These are phyloP conservation scores for Hyphopichia pseudoburtonii DNA, from an alignment of 1,139 yeast species.

Conservation along the genomic window DNA sequence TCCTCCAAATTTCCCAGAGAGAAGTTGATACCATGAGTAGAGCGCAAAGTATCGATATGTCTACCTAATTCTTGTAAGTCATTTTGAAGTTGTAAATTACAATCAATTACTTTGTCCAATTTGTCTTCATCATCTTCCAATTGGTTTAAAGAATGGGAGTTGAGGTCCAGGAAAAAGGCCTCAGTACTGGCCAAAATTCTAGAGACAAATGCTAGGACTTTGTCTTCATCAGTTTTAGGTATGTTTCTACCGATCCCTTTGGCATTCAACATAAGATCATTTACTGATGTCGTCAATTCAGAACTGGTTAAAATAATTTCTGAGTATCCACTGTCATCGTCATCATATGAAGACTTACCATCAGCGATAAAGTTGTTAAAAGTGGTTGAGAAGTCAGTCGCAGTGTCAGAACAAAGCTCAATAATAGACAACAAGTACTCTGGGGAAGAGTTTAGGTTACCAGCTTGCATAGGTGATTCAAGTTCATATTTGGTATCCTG, in stretches of 20 bases:
- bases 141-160: conserved; percentile 50
- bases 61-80: conserved; percentile 59
- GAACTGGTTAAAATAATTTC: conserved; percentile 66
- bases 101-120: conserved; percentile 73
- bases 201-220: conserved; percentile 49
- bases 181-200: conserved; percentile 63
- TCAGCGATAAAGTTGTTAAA: conserved; percentile 80
- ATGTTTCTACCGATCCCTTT: conserved; percentile 67
- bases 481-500: conserved; percentile 75
- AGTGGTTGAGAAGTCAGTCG: conserved; percentile 78
- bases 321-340: conserved; percentile 59
- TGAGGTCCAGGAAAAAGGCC: conserved; percentile 59
- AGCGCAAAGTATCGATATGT: conserved; percentile 56
- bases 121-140: conserved; percentile 63
- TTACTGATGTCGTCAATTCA: conserved; percentile 61
- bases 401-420: conserved; percentile 69
- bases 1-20: conserved; percentile 62
- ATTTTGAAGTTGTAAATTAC: conserved; percentile 74
- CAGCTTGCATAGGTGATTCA: conserved; percentile 80
- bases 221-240: conserved; percentile 55
- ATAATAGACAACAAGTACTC: conserved; percentile 66
- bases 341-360: conserved; percentile 55
- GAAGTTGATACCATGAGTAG: conserved; percentile 39
- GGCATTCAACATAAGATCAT: conserved; percentile 66
- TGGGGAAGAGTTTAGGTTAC: conserved; percentile 77